A percentile compares a stretch with the other conserved stretches of the same genome.
These are phyloP conservation scores for Saitozyma podzolica DNA, from an alignment of 768 basidiomycete species.

Conservation along the genomic window DNA sequence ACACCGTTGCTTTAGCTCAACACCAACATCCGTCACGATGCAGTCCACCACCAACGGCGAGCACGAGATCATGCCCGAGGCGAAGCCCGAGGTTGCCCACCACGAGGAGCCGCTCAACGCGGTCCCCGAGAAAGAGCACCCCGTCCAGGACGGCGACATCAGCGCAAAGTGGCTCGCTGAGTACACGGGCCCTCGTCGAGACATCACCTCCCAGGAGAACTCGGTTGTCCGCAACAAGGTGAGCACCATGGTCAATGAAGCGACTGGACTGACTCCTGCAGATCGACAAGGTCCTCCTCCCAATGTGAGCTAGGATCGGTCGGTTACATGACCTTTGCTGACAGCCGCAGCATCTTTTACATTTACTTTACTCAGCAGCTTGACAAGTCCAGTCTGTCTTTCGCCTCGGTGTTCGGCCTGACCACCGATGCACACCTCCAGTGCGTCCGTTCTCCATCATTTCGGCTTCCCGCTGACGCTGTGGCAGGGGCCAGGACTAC, in stretches of 20 bases:
- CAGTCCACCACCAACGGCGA: too few species aligned
- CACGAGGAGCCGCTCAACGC: too few species aligned
- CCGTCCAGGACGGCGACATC: constrained; percentile 6
- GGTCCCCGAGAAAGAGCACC: too few species aligned
- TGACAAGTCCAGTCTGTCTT: constrained; percentile 59
- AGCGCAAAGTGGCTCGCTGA: constrained; percentile 7
- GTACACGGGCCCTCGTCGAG: constrained; percentile 3
- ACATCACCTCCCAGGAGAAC: constrained; percentile 6
- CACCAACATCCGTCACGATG: too few species aligned
- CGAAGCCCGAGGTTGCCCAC: too few species aligned
- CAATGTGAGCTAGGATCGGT: too few species aligned
- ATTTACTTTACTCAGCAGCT: constrained; percentile 16
- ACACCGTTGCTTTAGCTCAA: too few species aligned
- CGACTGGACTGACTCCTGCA: too few species aligned
- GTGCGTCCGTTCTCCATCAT: constrained; percentile 50
- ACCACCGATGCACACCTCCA: constrained; percentile 50
- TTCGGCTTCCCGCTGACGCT: neutral
- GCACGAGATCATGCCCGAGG: too few species aligned
- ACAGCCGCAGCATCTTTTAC: too few species aligned
- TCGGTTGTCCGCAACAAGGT: too few species aligned
- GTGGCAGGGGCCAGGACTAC: constrained; percentile 1
- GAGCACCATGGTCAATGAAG: too few species aligned
- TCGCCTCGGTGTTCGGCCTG: constrained; percentile 56
- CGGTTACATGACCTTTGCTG: neutral
- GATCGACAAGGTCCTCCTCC: constrained; percentile 5